Conservation (phyloP, 495 filamentous ascomycete genomes). For the Umbilicaria muhlenbergii region DNA sequence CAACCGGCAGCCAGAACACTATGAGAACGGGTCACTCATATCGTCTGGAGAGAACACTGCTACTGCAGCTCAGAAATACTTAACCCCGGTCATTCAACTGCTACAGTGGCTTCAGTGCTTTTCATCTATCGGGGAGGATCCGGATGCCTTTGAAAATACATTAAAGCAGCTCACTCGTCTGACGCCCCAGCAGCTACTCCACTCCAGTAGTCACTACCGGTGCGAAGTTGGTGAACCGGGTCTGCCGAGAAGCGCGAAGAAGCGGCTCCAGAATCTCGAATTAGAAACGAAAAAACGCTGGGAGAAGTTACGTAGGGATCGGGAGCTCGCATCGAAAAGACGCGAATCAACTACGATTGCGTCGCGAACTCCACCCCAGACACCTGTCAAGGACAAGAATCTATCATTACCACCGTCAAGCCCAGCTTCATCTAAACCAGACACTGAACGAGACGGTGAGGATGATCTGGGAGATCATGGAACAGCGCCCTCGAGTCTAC, state of each 20-base stretch:
- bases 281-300: conserved; percentile 46
- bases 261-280: conserved; percentile 69
- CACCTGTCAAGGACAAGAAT: conserved; percentile 7
- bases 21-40: conserved; percentile 76
- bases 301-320: conserved; percentile 22
- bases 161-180: conserved; percentile 75
- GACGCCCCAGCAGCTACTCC: conserved; percentile 78
- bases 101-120: conserved; percentile 98
- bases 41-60: conserved; percentile 76
- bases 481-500: conserved; percentile 28
- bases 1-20: conserved; percentile 90
- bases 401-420: not conserved
- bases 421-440: not conserved
- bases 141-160: conserved; percentile 64
- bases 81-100: conserved; percentile 84
- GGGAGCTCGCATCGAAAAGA: conserved; percentile 4
- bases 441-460: conserved; percentile 5
- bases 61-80: conserved; percentile 66
- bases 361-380: conserved; percentile 8
- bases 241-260: conserved; percentile 70
- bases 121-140: conserved; percentile 85
- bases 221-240: conserved; percentile 91
- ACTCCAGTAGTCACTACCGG: conserved; percentile 82
- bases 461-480: conserved; percentile 3
- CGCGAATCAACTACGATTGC: not conserved